phyloP scores from a whole-genome alignment of 2,329 filamentous ascomycete genomes.

The Alternaria sp. region DNA sequence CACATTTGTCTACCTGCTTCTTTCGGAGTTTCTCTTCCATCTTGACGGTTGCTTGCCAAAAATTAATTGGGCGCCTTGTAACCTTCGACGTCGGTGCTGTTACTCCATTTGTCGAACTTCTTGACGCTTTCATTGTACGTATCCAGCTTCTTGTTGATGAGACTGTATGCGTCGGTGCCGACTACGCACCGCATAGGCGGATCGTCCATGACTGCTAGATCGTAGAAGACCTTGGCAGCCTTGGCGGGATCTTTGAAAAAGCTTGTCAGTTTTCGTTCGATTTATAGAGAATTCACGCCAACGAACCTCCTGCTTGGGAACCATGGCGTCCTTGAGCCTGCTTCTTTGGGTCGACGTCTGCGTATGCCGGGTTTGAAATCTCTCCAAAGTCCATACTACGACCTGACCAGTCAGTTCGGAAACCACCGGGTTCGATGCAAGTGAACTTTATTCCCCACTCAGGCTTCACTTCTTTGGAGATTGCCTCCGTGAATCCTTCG shows the following conservation, averaged over 20 bases:
- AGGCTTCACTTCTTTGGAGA: slow-evolving; percentile 56
- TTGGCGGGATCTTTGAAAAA: slow-evolving; percentile 56
- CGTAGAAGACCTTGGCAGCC: slow-evolving; percentile 62
- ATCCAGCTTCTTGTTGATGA: slow-evolving; percentile 62
- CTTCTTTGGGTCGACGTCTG: slow-evolving; percentile 58
- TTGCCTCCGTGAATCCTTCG: slow-evolving; percentile 58
- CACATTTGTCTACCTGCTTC: neutral
- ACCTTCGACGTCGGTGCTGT: slow-evolving; percentile 59
- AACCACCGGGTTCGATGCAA: slow-evolving; percentile 57
- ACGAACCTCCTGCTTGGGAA: slow-evolving; percentile 54
- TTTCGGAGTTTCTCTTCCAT: neutral
- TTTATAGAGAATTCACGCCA: too few species aligned
- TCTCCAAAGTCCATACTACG: slow-evolving; percentile 59
- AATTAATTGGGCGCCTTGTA: slow-evolving; percentile 42
- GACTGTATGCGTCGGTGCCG: slow-evolving; percentile 62
- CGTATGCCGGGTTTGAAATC: slow-evolving; percentile 57
- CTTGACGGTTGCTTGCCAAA: neutral
- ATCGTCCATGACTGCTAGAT: slow-evolving; percentile 62
- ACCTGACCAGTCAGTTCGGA: slow-evolving; percentile 59
- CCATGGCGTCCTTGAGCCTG: slow-evolving; percentile 54
- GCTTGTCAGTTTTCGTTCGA: neutral
- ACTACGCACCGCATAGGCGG: slow-evolving; percentile 63
- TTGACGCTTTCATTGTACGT: slow-evolving; percentile 59
- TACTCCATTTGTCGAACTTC: slow-evolving; percentile 61
- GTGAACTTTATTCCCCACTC: slow-evolving; percentile 60